Base-by-base conservation (phyloP, 78 protist species). In the Monocercomonoides exilis region DNA sequence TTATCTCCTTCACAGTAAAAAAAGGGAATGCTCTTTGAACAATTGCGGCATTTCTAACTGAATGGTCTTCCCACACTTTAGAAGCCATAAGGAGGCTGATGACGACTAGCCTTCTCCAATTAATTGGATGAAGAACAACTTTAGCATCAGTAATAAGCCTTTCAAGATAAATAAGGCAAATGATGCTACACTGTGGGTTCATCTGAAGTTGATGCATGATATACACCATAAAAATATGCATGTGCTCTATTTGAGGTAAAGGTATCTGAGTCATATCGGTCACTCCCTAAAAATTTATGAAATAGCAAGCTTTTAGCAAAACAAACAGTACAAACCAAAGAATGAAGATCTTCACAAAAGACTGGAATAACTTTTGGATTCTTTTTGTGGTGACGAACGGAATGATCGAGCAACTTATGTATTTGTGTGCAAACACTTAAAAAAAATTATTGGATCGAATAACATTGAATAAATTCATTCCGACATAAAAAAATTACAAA, bases 41-140 rank as follows among this genome's bases (percentile, higher is more conserved):
- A 41, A 79, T 6, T 32, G 82, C 4, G 42, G 36, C 21, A 41
- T 79, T 79, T 21, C 36, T 33, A 6, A 79, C 43, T 5, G 43
- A 33, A 41, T 79, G 82, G 82, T 79, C 82, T 41, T 79, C 82
- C 82, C 82, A 79, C n/a, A 79, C 82, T 21, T 79, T 79, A 41
- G 42, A 32, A 29, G 82, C 82, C 82, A 79, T 79, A 33, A 79
- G 11, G 45, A 79, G 36, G 11, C 42, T 79, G 11, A 79, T 79
- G 5, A 79, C 82, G 43, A 79, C 82, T 41, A 79, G 42, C 5
- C 82, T 33, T 21, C 82, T 33, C 82, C 82, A 79, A 79, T 79
- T 79, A 21, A 79, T 79, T 6, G 82, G 82, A 79, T 79, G 82
- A 6, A 79, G 82, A 6, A 79, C 82, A 6, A 79, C 11, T 4